A percentile compares a stretch with the other conserved stretches of the same genome.
Evolutionary conservation across 2,329 filamentous ascomycete species (phyloP).

Genomic region (Xylaria sp.): DNA sequence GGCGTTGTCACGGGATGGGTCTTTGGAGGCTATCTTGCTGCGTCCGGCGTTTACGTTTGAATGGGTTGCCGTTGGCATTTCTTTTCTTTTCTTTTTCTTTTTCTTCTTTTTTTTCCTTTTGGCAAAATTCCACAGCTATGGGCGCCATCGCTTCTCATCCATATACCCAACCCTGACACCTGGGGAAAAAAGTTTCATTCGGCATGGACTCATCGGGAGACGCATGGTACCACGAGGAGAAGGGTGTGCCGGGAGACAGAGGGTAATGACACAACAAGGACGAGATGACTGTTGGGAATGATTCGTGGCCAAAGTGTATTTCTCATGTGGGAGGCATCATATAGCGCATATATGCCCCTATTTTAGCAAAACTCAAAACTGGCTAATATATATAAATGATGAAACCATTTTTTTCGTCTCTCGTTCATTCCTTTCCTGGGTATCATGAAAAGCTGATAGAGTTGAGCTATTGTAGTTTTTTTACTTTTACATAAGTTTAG

Average conservation of each 20-base stretch:
- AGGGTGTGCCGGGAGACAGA: too few species aligned
- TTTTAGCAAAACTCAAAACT: neutral
- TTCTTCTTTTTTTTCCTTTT: too few species aligned
- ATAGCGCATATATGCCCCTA: constrained; percentile 13
- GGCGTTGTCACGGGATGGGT: constrained; percentile 33
- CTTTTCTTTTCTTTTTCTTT: too few species aligned
- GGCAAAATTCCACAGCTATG: too few species aligned
- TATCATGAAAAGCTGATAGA: constrained; percentile 4
- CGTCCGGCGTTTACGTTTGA: constrained; percentile 17
- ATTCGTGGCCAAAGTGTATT: neutral
- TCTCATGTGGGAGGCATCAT: neutral
- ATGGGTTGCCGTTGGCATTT: neutral
- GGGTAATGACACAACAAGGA: neutral
- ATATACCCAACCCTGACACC: too few species aligned
- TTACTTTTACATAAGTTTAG: too few species aligned
- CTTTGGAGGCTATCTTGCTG: constrained; percentile 8
- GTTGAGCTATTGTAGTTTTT: neutral
- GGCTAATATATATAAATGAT: constrained; percentile 1
- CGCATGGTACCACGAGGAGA: neutral
- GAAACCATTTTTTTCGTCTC: neutral
- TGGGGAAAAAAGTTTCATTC: neutral
- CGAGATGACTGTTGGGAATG: neutral
- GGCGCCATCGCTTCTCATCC: too few species aligned
- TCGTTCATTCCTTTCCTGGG: too few species aligned
- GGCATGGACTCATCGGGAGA: neutral